Percentiles rank a stretch among this genome's conserved stretches.
Evolutionary conservation across 768 basidiomycete genomes (phyloP).

Genomic region (Termitomyces sp.): DNA sequence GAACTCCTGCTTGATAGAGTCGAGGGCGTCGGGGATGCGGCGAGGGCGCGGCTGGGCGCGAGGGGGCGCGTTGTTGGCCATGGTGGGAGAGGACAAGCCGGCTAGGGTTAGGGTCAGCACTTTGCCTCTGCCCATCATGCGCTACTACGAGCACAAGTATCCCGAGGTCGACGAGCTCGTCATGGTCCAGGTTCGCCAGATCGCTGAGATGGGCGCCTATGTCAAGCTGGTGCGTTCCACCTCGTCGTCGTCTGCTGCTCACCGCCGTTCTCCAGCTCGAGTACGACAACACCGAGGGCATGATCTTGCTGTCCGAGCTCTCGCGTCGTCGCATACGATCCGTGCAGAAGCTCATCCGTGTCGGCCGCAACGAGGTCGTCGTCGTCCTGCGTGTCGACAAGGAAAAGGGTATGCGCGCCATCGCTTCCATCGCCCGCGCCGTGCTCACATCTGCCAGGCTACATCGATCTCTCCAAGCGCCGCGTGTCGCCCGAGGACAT

Average conservation of each 20-base stretch:
- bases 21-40: constrained; percentile 68
- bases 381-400: constrained; percentile 98
- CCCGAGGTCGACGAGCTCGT: constrained; percentile 97
- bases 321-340: constrained; percentile 94
- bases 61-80: neutral
- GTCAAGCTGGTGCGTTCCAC: constrained; percentile 87
- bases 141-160: constrained; percentile 90
- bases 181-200: constrained; percentile 99
- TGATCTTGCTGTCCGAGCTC: constrained; percentile 98
- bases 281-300: constrained; percentile 98
- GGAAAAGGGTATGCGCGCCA: constrained; percentile 71
- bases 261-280: constrained; percentile 58
- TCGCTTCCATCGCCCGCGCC: too few species aligned
- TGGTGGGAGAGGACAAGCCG: constrained; percentile 3
- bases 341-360: constrained; percentile 96
- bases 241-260: neutral
- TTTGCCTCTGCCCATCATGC: constrained; percentile 40
- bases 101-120: constrained; percentile 13
- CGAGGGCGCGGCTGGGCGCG: constrained; percentile 1
- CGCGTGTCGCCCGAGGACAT: constrained; percentile 98
- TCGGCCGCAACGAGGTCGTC: constrained; percentile 97
- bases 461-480: constrained; percentile 98
- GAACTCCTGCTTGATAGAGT: constrained; percentile 74
- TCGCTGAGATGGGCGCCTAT: constrained; percentile 99
- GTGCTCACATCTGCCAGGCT: constrained; percentile 48